Evolutionary conservation across 164 flowering plant genomes (phyloP), one percentile per base, ranked within the genome.

Genomic region (Vitis rupestris): DNA sequence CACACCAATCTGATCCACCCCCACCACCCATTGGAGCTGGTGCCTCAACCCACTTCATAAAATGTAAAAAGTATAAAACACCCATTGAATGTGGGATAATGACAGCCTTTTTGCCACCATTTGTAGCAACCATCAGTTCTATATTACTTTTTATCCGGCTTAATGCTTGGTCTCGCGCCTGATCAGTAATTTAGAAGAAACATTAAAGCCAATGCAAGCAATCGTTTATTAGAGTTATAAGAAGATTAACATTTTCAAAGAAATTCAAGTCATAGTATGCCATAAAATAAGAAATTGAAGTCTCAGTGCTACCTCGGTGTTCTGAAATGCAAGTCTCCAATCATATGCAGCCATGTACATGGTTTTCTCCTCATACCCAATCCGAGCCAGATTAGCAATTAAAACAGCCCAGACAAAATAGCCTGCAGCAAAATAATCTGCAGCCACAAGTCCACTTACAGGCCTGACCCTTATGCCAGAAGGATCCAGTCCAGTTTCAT

Each of bases 21-120:
- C 94, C 92, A 66, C 94, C 94, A 44, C 94, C 94, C 89, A 90
- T 85, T 60, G 94, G 94, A 78, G 89, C 88, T 53, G 92, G 94
- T 67, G 92, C 88, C 76, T 90, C 94, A 60, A 85, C 94, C 94
- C 94, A 90, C 75, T 90, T 90, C 87, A 90, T 88, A 61, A 90
- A 90, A 75, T 90, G 94, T 59, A 90, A 64, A 67, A 90, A 90
- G 73, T 90, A 88, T 67, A 85, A 51, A 67, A 82, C 94, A 37
- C 94, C 94, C 94, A 90, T 90, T 27, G 94, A 90, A 80, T 90
- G 94, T 13, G 94, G 94, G 73, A 90, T 70, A 30, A 88, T 76
- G 51, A 90, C 90, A 0, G 85, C 94, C 73, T 86, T 90, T 29
- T 78, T 80, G 19, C 92, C 93, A 64, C 89, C 90, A 72, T 77